Conservation (phyloP, 2,329 filamentous ascomycete genomes). For the Aspergillus sp. region DNA sequence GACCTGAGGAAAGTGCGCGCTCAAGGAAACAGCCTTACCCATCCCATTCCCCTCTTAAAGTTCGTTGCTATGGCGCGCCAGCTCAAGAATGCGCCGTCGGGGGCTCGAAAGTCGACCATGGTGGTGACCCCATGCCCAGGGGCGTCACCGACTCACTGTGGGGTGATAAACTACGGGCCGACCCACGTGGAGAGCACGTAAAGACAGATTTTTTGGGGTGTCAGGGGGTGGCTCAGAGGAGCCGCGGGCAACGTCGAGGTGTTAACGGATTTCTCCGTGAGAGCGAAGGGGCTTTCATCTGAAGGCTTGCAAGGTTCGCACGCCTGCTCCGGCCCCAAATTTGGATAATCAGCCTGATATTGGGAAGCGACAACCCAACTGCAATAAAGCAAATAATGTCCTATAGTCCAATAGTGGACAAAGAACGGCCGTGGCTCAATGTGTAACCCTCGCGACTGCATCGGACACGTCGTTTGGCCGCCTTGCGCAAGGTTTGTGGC, state of each 20-base stretch:
- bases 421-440: neutral
- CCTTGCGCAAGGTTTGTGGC: neutral
- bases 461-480: conserved; percentile 5
- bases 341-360: neutral
- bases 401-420: neutral
- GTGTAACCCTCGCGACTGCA: neutral
- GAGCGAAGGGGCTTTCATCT: no score
- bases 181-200: neutral
- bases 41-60: neutral
- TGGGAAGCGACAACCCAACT: neutral
- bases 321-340: no score
- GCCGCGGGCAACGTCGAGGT: neutral
- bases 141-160: conserved; percentile 1
- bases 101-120: conserved; percentile 1
- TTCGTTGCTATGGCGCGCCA: conserved; percentile 4
- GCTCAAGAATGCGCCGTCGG: neutral
- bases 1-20: neutral
- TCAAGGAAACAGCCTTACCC: conserved; percentile 1
- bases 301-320: no score
- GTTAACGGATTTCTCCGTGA: neutral
- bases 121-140: neutral
- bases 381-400: neutral
- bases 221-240: neutral
- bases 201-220: neutral
- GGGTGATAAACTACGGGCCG: conserved; percentile 1